These are phyloP conservation scores for Neonothopanus nambi DNA, from an alignment of 1,284 basidiomycete genomes.

Conservation along the genomic window DNA sequence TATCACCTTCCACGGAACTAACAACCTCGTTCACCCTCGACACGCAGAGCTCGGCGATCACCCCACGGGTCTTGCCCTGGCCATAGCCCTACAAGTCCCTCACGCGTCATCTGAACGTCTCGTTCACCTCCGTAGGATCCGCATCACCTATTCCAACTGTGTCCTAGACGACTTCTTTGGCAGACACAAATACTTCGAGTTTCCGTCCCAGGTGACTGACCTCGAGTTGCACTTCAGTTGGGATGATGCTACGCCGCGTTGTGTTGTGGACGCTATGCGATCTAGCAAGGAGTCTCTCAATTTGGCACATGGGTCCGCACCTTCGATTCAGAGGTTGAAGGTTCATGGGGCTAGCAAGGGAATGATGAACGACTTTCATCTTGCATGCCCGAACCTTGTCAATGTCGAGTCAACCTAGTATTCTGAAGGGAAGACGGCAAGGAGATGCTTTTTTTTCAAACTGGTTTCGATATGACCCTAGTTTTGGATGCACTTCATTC, in stretches of 20 bases:
- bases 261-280: neutral
- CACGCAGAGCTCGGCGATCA: neutral
- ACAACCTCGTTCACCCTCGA: neutral
- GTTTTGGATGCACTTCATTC: no score
- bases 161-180: constrained; percentile 35
- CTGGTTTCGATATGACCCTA: no score
- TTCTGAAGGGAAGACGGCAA: no score
- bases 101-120: constrained; percentile 26
- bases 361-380: neutral
- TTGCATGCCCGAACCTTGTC: neutral
- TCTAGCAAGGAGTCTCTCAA: neutral
- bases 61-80: constrained; percentile 7
- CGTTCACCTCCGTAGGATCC: constrained; percentile 33
- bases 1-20: neutral
- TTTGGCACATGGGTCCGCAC: neutral
- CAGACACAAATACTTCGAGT: constrained; percentile 26
- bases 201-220: constrained; percentile 34
- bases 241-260: neutral
- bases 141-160: constrained; percentile 35
- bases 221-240: constrained; percentile 29
- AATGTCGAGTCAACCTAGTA: no score
- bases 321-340: neutral
- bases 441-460: no score
- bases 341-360: neutral
- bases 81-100: neutral